Base-by-base conservation (phyloP, 768 basidiomycete genomes). In the Sporobolomyces roseus region DNA sequence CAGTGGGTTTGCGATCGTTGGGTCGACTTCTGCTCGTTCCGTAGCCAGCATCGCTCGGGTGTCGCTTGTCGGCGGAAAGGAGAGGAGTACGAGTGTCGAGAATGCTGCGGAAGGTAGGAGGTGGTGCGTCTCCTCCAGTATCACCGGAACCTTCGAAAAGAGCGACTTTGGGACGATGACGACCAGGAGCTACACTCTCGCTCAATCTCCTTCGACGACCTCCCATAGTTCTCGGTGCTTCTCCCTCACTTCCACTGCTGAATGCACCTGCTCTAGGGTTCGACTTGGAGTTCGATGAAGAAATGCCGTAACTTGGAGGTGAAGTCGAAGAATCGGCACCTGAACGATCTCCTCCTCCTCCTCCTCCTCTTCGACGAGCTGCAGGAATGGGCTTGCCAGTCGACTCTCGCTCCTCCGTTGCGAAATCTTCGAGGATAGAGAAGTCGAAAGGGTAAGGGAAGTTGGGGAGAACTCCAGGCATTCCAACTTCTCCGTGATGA, bases 161-260 rank as follows among this genome's bases (percentile, higher is more conserved):
- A 0, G 93, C 93, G 78, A 98, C 84, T 79, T 97, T 98, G 25
- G 89, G 91, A 51, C 80, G 80, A 60, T 81, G 75, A 10, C 82
- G 77, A 7, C 76, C 72, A 0, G 83, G 79, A 0, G 88, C 84
- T 56, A 86, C 87, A 72, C 88, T 90, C 77, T 91, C 88, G 72
- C 89, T 92, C 63, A 94, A 82, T 75, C 93, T 94, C 53, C 94
- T 88, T 68, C 90, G 88, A 48, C 91, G 87, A 4, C 85, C 68
- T 35, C 68, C 68, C 68, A 2, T 84, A 79, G 29, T 78, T 72
- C 75, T 21, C 12, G 45, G 79, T 64, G 61, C 68, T 27, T 73
- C 67, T 29, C 70, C 75, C 51, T 75, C 74, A 67, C 50, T 67
- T 36, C 66, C 59, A 36, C 66, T 65, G 61, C 63, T 71, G 51